These are phyloP conservation scores for Ganoderma resinaceum DNA, from an alignment of 1,284 basidiomycete genomes.

Conservation along the genomic window DNA sequence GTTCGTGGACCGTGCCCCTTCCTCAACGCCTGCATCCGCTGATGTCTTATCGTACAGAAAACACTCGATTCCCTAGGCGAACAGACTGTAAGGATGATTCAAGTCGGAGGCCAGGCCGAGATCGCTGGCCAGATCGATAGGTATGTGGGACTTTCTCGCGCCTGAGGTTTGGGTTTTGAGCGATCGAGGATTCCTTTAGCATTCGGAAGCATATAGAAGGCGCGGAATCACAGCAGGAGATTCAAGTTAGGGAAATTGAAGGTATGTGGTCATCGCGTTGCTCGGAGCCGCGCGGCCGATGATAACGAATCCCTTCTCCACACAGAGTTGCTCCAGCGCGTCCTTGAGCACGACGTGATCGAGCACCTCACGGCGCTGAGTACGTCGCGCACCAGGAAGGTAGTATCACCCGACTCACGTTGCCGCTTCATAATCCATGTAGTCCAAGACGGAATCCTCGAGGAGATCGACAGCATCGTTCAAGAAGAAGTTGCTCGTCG, in stretches of 20 bases:
- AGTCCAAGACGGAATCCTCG: slow-evolving; percentile 53
- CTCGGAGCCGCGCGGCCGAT: background rate
- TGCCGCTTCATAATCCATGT: background rate
- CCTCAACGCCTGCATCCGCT: background rate
- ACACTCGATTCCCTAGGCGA: slow-evolving; percentile 45
- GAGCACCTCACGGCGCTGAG: slow-evolving; percentile 52
- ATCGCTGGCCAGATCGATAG: slow-evolving; percentile 36
- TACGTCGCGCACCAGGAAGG: slow-evolving; percentile 30
- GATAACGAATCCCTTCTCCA: background rate
- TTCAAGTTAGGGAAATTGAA: slow-evolving; percentile 56
- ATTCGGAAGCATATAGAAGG: slow-evolving; percentile 49
- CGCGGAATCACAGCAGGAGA: slow-evolving; percentile 50
- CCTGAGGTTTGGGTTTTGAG: background rate
- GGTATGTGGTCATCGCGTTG: slow-evolving; percentile 34
- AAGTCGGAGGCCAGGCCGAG: slow-evolving; percentile 41
- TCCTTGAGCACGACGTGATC: slow-evolving; percentile 51
- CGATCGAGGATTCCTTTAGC: slow-evolving; percentile 37
- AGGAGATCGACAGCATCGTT: slow-evolving; percentile 55
- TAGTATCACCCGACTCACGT: background rate
- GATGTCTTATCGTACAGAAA: slow-evolving; percentile 34
- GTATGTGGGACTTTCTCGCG: slow-evolving; percentile 15
- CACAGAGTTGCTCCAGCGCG: slow-evolving; percentile 53
- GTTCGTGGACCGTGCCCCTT: background rate
- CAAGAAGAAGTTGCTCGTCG: slow-evolving; percentile 51
- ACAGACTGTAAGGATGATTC: slow-evolving; percentile 42